phyloP scores from a whole-genome alignment of 2,329 filamentous ascomycete genomes.

The Colletotrichum spaethianum region DNA sequence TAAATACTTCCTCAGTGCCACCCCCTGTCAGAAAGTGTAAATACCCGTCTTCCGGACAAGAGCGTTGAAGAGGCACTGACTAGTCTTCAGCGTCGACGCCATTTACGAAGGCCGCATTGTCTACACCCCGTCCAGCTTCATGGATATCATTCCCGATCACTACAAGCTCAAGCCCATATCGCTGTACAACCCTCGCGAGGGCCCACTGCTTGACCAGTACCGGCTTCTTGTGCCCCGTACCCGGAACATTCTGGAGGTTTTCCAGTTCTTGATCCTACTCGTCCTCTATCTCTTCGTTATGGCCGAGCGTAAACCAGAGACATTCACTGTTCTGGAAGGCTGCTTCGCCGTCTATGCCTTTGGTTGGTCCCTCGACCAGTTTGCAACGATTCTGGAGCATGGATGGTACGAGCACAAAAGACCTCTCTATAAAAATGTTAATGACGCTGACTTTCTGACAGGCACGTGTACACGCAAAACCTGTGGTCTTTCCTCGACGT shows the following conservation, averaged over 20 bases:
- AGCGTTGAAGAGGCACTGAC: slow-evolving; percentile 54
- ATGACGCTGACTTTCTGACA: slow-evolving; percentile 45
- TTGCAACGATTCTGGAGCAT: slow-evolving; percentile 83
- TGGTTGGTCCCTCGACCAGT: slow-evolving; percentile 85
- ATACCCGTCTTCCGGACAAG: slow-evolving; percentile 60
- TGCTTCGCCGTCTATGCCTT: slow-evolving; percentile 81
- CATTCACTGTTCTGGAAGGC: slow-evolving; percentile 71
- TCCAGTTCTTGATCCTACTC: slow-evolving; percentile 80
- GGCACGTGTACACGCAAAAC: slow-evolving; percentile 89
- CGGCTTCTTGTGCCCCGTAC: slow-evolving; percentile 86
- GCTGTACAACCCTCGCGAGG: slow-evolving; percentile 82
- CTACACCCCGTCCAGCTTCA: slow-evolving; percentile 85
- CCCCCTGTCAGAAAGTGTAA: slow-evolving; percentile 82
- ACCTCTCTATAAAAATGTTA: background rate
- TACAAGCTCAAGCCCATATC: slow-evolving; percentile 89
- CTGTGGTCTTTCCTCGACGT: slow-evolving; percentile 91
- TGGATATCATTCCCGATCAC: slow-evolving; percentile 87
- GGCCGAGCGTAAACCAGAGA: slow-evolving; percentile 73
- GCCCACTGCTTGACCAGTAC: slow-evolving; percentile 86
- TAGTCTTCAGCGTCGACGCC: slow-evolving; percentile 71
- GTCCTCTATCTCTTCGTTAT: slow-evolving; percentile 80
- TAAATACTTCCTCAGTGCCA: slow-evolving; percentile 82
- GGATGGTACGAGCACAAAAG: slow-evolving; percentile 63
- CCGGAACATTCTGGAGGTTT: slow-evolving; percentile 80
- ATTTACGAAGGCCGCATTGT: slow-evolving; percentile 86